Evolutionary conservation across 2,329 filamentous ascomycete species (phyloP).

Genomic region (Byssochlamys sp.): DNA sequence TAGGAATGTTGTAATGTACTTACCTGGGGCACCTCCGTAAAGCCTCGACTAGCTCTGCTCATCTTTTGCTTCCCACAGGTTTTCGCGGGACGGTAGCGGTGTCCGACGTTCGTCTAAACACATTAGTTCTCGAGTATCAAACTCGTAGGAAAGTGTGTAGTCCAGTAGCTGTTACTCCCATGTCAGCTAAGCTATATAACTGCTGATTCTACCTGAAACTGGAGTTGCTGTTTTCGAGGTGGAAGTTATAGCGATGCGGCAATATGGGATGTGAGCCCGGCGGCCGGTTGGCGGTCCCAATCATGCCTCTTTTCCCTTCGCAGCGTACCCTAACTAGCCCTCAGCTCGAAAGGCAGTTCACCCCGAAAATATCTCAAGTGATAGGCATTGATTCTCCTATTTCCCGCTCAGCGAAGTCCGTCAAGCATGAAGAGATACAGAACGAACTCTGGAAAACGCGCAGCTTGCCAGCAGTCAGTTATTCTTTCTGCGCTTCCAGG

Average conservation of each 20-base stretch:
- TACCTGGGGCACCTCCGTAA: slow-evolving; percentile 15
- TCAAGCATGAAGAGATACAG: neutral
- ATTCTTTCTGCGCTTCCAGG: neutral
- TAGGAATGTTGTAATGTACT: neutral
- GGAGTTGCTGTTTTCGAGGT: too few species aligned
- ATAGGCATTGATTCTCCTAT: too few species aligned
- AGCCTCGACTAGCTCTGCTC: slow-evolving; percentile 24
- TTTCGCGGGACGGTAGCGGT: slow-evolving; percentile 33
- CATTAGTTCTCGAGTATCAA: slow-evolving; percentile 24
- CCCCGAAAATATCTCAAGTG: too few species aligned
- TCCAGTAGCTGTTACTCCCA: slow-evolving; percentile 30
- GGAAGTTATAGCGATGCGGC: too few species aligned
- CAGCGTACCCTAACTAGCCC: too few species aligned
- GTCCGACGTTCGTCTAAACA: slow-evolving; percentile 33
- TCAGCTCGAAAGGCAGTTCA: too few species aligned
- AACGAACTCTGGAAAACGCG: neutral
- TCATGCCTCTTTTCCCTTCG: too few species aligned
- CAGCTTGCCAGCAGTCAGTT: neutral
- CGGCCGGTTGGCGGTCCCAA: too few species aligned
- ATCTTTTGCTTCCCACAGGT: slow-evolving; percentile 30
- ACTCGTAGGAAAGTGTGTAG: slow-evolving; percentile 32
- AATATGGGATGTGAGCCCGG: too few species aligned
- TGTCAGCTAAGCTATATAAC: neutral
- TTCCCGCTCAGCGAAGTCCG: neutral
- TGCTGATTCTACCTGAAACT: too few species aligned